Evolutionary conservation across 2,329 filamentous ascomycete genomes (phyloP), one percentile per base, ranked within the genome.

Genomic region (Alternaria sp.): DNA sequence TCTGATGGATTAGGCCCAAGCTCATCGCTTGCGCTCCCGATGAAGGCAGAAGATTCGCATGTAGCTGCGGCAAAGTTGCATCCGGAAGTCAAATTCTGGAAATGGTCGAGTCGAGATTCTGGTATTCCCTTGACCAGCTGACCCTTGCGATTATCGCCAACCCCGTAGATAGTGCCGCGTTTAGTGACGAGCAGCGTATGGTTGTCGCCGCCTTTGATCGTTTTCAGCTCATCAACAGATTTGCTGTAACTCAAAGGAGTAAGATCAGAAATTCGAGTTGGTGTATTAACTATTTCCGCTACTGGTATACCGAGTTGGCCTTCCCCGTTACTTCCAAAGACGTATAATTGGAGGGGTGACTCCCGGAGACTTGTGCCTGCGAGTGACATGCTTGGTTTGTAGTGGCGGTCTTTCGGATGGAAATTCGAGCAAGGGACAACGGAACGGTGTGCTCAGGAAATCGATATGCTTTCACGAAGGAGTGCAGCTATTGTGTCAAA

Each of bases 101-200:
- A 68, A 4, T 22, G 4, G 7, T 66, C 51, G 8, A 60, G 16
- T 28, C 30, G 57, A 26, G 38, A 22, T 28, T 6, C 14, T 20
- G n/a, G 18, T 0, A 22, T 26, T 24, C 32, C 20, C 7, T 6
- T 32, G 57, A 77, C 80, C 58, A 83, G 82, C 61, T 84, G 80
- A 6, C 80, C 79, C 66, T 83, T 80, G 7, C 65, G 73, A 73
- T 86, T 82, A 59, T 89, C 86, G 1, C 93, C 93, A 46, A 88
- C 85, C 70, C 86, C 88, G 71, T 87, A 91, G 0, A 94, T 80
- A 1, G 80, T 68, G 0, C 89, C 89, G 26, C 82, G 74, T 4
- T 81, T 72, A n/a, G 85, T 87, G 11, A 93, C 81, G 9, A 96
- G 75, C 4, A 97, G 80, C 0, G 93, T 96, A 77, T 97, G 94